phyloP scores from a whole-genome alignment of 1,139 yeast genomes.

The Lizanozyma gosingica region DNA sequence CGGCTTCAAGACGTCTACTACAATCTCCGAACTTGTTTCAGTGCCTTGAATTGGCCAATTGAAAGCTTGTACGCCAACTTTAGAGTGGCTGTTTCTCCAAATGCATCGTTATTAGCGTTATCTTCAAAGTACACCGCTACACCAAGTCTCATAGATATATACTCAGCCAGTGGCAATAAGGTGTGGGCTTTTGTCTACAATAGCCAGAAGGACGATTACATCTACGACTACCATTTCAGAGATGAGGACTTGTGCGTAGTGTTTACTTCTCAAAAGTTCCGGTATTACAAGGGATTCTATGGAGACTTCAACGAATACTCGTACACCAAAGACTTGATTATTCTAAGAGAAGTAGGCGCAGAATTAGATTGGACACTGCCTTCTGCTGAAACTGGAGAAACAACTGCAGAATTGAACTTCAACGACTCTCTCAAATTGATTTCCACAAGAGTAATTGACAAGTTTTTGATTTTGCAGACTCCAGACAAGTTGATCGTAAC shows the following conservation, averaged over 20 bases:
- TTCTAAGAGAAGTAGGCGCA: slow-evolving; percentile 24
- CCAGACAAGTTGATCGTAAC: slow-evolving; percentile 20
- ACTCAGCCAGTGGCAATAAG: slow-evolving; percentile 43
- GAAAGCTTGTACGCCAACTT: slow-evolving; percentile 15
- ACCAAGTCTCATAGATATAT: slow-evolving; percentile 38
- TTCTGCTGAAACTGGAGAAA: slow-evolving; percentile 16
- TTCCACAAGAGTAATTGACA: slow-evolving; percentile 4
- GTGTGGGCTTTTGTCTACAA: slow-evolving; percentile 42
- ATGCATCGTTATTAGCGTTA: slow-evolving; percentile 37
- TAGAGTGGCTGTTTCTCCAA: slow-evolving; percentile 30
- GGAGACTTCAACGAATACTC: slow-evolving; percentile 51
- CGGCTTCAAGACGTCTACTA: slow-evolving; percentile 54
- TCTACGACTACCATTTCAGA: slow-evolving; percentile 47
- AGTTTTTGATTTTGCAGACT: slow-evolving; percentile 24
- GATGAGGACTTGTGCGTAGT: slow-evolving; percentile 58
- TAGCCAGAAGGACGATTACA: slow-evolving; percentile 44
- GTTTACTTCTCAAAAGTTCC: slow-evolving; percentile 43
- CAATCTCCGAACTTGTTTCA: slow-evolving; percentile 38
- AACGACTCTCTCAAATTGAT: slow-evolving; percentile 9
- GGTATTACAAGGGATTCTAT: slow-evolving; percentile 62
- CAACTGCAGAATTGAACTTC: slow-evolving; percentile 15
- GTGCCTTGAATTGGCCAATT: slow-evolving; percentile 13
- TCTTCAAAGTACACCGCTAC: slow-evolving; percentile 12
- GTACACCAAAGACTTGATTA: slow-evolving; percentile 25
- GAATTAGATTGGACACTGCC: slow-evolving; percentile 28